These are phyloP conservation scores for Globisporangium yorkense DNA, from an alignment of 352 stramenopile species.

Conservation along the genomic window DNA sequence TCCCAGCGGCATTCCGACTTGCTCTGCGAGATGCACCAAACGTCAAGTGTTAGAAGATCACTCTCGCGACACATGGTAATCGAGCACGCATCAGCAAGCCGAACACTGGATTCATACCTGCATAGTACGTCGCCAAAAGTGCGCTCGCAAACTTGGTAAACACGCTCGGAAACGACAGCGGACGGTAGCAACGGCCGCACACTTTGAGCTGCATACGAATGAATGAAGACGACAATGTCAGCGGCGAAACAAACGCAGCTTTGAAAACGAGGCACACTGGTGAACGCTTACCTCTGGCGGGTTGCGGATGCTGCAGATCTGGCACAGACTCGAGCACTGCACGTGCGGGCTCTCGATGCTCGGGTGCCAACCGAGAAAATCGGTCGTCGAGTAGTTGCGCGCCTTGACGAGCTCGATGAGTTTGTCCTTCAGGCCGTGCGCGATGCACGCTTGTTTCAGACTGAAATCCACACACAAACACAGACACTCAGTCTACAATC, in stretches of 20 bases:
- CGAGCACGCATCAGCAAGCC: neutral
- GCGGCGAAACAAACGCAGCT: neutral
- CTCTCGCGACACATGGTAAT: neutral
- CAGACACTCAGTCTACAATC: neutral
- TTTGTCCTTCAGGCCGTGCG: conserved; percentile 48
- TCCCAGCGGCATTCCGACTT: conserved; percentile 69
- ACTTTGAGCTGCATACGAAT: conserved; percentile 4
- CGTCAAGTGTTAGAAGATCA: neutral
- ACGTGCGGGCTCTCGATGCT: conserved; percentile 66
- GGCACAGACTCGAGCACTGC: conserved; percentile 66
- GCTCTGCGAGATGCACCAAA: conserved; percentile 24
- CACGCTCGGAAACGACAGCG: conserved; percentile 57
- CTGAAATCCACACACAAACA: conserved; percentile 13
- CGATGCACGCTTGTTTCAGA: conserved; percentile 56
- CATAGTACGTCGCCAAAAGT: conserved; percentile 67
- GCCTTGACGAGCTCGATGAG: conserved; percentile 46
- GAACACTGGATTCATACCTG: conserved; percentile 24
- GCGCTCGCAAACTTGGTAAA: conserved; percentile 79
- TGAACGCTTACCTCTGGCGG: conserved; percentile 35
- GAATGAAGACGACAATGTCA: neutral
- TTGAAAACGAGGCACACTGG: neutral
- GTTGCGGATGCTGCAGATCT: conserved; percentile 71
- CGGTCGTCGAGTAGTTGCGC: conserved; percentile 62
- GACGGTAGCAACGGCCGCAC: conserved; percentile 52
- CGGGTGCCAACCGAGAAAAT: conserved; percentile 80